Evolutionary conservation across 192 early-diverging fungal genomes (phyloP).

Genomic region (Coemansia reversa): DNA sequence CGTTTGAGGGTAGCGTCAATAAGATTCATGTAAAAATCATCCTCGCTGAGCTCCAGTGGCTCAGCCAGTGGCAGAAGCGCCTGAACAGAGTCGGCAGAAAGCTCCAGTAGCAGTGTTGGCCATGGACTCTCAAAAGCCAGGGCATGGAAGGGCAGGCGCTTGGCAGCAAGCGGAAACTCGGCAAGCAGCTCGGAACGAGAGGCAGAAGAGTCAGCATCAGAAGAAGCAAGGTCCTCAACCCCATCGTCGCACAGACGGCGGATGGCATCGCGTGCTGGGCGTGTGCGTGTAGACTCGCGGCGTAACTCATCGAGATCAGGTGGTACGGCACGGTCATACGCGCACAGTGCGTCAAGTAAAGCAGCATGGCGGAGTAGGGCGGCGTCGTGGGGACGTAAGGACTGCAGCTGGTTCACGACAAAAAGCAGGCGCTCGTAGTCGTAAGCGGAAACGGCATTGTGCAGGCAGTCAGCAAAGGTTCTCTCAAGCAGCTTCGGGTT

Average conservation of each 20-base stretch:
- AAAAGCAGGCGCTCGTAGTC: constrained; percentile 68
- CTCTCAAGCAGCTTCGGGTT: constrained; percentile 60
- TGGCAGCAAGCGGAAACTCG: constrained; percentile 32
- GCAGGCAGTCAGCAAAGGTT: constrained; percentile 50
- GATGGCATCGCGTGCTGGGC: constrained; percentile 12
- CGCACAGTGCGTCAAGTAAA: constrained; percentile 57
- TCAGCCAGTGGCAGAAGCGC: constrained; percentile 57
- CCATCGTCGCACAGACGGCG: constrained; percentile 1
- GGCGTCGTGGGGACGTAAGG: constrained; percentile 51
- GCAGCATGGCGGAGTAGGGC: constrained; percentile 35
- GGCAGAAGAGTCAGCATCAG: background rate
- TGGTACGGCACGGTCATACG: constrained; percentile 51
- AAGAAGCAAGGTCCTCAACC: background rate
- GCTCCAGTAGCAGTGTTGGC: constrained; percentile 55
- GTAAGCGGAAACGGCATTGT: constrained; percentile 57
- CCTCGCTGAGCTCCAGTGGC: constrained; percentile 56
- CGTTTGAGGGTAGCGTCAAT: constrained; percentile 56
- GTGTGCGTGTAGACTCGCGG: constrained; percentile 29
- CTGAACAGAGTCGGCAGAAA: constrained; percentile 56
- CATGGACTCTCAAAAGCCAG: constrained; percentile 54
- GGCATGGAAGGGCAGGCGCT: constrained; percentile 65
- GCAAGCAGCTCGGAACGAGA: constrained; percentile 14
- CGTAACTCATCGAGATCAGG: constrained; percentile 58
- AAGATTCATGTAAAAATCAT: constrained; percentile 65
- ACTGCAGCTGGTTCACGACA: constrained; percentile 56